These are phyloP conservation scores for Lactarius akahatsu DNA, from an alignment of 768 basidiomycete genomes.

Conservation along the genomic window DNA sequence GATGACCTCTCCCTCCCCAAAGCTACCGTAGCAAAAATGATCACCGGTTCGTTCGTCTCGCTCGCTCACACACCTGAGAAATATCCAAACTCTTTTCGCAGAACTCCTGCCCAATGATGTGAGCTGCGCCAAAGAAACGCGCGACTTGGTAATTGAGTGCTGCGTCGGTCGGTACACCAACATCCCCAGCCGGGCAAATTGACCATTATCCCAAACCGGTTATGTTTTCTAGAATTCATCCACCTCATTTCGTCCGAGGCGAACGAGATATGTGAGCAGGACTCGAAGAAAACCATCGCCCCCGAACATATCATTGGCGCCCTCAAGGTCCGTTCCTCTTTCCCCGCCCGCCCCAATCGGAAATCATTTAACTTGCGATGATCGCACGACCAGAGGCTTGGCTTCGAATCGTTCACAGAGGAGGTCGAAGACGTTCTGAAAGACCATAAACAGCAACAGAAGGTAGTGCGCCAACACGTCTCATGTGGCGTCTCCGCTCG, in stretches of 20 bases:
- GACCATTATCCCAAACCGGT: neutral
- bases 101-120: conserved; percentile 89
- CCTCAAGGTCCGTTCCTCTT: conserved; percentile 62
- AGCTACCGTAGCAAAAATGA: conserved; percentile 97
- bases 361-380: conserved; percentile 1
- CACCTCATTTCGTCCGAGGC: conserved; percentile 96
- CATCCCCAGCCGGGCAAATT: neutral
- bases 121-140: conserved; percentile 91
- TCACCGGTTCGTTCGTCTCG: conserved; percentile 60
- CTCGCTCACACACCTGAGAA: neutral
- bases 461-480: conserved; percentile 50
- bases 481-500: neutral
- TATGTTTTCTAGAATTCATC: conserved; percentile 76
- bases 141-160: conserved; percentile 95
- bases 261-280: conserved; percentile 96
- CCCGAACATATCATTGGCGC: conserved; percentile 96
- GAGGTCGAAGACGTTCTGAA: conserved; percentile 93
- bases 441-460: conserved; percentile 95
- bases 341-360: neutral
- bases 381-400: conserved; percentile 62
- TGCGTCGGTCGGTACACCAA: conserved; percentile 93
- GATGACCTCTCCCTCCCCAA: conserved; percentile 95
- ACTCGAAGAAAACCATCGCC: conserved; percentile 98
- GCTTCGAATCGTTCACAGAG: conserved; percentile 85
- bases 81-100: conserved; percentile 35